Base-by-base conservation (phyloP, 768 basidiomycete genomes). In the Pleurotus salmoneostramineus region DNA sequence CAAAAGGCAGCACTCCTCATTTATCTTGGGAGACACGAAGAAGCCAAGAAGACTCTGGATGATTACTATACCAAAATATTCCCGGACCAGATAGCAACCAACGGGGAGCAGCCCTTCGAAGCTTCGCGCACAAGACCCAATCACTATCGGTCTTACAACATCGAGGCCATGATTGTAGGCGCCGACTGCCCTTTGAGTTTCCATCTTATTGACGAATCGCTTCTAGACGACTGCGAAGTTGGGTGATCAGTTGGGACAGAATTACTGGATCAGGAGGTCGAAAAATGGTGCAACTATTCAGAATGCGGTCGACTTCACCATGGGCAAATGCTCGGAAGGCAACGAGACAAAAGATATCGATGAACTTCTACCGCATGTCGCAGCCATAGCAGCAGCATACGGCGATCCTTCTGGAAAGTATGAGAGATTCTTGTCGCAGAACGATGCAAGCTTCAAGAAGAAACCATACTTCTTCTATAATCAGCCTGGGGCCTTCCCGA, bases 101-200 rank as follows among this genome's bases (percentile, higher is more conserved):
- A 72, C 45, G 83, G 84, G 4, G 83, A 84, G 63, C 80, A 84
- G 65, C 83, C 83, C 5, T 77, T 83, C 49, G 84, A 84, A 65
- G 75, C 81, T 3, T 71, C 78, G 14, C 77, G 83, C 14, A 80
- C 82, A 4, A 71, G 79, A 10, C 83, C 84, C 4, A 80, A 65
- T 62, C 83, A 84, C 63, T 85, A 85, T 63, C 76, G 83, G 5
- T 76, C 73, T 50, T 85, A 83, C 72, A 84, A 84, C 61, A 66
- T 84, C 6, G 82, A 83, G 58, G 84, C 82, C 0, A 68, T 84
- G 70, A 79, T 83, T 60, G 81, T 80, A 60, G 74, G 59, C 35
- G 11, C 42, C 5, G 8, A 27, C 15, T 4, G 40, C 27, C 33
- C 46, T 5, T 37, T 51, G 56, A 42, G 37, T 12, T 17, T 5